Evolutionary conservation across 2,329 filamentous ascomycete genomes (phyloP), one percentile per base, ranked within the genome.

Genomic region (Fusarium abutilonis): DNA sequence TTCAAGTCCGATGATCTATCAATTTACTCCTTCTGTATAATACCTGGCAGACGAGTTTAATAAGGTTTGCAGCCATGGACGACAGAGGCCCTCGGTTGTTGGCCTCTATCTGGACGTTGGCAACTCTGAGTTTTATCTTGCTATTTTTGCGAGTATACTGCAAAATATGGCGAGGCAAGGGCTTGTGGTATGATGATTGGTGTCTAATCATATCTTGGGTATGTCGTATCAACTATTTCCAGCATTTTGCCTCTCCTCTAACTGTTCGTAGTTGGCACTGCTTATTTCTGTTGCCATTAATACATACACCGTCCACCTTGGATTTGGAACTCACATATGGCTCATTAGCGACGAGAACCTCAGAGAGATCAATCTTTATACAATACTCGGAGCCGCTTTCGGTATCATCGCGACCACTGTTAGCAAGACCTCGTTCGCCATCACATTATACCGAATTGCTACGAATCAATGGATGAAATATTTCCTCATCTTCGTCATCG

Each of bases 181-280:
- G 74, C 41, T 32, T 77, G 23, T 77, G 74, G 72, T 75, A 74
- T 70, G 75, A 77, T 52, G 75, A 77, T 59, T 71, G 75, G 57
- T 42, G 74, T 14, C 60, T 77, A 42, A 69, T 77, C n/a, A 55
- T 60, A 9, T 65, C 74, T 10, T 76, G 74, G 74, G 75, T 76
- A 71, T 32, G 74, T 72, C 28, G n/a, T 35, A 5, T 42, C 38
- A 32, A 19, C 10, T 7, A 13, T 45, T 8, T 6, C 2, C 21
- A 28, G 2, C 14, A 5, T 21, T 6, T 35, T 26, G 19, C 28
- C 9, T 19, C 9, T 28, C 49, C 9, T 28, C 49, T 47, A 36
- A 50, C 40, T 19, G n/a, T 5, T n/a, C 23, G 14, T 35, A 76
- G 74, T 44, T 63, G 11, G 52, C 71, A 6, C 47, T 76, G 43